Conservation (phyloP, 2,329 filamentous ascomycete species). For the Periconia macrospinosa region DNA sequence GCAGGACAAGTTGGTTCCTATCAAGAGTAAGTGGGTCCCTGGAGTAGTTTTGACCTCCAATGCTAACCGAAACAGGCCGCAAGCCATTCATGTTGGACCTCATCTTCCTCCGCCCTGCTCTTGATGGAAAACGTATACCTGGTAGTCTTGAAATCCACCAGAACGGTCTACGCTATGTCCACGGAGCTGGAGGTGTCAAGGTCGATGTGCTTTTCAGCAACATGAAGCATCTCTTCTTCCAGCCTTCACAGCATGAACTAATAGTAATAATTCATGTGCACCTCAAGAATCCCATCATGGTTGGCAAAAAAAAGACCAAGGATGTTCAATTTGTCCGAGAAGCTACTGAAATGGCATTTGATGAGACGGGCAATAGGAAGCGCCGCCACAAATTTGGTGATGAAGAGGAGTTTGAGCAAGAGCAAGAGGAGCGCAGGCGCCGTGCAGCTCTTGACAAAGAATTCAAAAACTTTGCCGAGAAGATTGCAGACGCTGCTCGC, state of each 20-base stretch:
- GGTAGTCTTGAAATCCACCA: conserved; percentile 97
- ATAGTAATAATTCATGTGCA: conserved; percentile 99
- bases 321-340: conserved; percentile 98
- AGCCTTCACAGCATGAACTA: conserved; percentile 92
- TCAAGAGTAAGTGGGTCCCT: conserved; percentile 70
- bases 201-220: conserved; percentile 98
- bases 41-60: not conserved
- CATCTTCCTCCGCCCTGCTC: conserved; percentile 90
- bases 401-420: conserved; percentile 97
- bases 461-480: conserved; percentile 95
- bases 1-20: conserved; percentile 94
- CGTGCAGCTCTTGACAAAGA: conserved; percentile 91
- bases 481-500: conserved; percentile 93
- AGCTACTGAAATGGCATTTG: conserved; percentile 97
- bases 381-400: conserved; percentile 97
- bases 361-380: conserved; percentile 97
- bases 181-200: conserved; percentile 74
- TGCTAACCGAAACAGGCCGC: conserved; percentile 61
- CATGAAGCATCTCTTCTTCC: conserved; percentile 98
- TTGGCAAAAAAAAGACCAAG: conserved; percentile 98
- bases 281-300: conserved; percentile 95
- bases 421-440: conserved; percentile 92
- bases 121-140: conserved; percentile 95
- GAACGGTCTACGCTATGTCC: conserved; percentile 93
- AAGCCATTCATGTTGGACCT: conserved; percentile 89